These are phyloP conservation scores for Aspergillus sclerotiicarbonarius DNA, from an alignment of 495 filamentous ascomycete species.

Conservation along the genomic window DNA sequence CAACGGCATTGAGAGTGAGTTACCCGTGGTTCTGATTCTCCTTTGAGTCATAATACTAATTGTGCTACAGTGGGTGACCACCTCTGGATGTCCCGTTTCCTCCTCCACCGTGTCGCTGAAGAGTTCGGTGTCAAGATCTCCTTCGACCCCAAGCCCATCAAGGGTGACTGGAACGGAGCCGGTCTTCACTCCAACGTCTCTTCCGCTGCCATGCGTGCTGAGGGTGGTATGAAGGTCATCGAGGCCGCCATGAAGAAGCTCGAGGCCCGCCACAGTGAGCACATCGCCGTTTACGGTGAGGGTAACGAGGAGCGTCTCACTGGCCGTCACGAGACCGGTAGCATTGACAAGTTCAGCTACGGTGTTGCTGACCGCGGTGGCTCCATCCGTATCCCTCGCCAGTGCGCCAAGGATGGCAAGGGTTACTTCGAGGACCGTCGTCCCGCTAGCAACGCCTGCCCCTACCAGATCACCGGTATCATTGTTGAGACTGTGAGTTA, in stretches of 20 bases:
- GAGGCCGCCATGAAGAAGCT: conserved; percentile 87
- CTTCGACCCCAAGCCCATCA: conserved; percentile 96
- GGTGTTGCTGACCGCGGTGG: conserved; percentile 96
- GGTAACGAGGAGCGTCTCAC: conserved; percentile 92
- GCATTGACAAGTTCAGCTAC: conserved; percentile 91
- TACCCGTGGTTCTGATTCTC: conserved; percentile 7
- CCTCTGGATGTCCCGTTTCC: conserved; percentile 95
- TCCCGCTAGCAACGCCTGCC: conserved; percentile 92
- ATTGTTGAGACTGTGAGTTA: conserved; percentile 70
- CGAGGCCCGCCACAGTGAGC: conserved; percentile 83
- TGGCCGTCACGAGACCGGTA: conserved; percentile 90
- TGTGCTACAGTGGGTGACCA: conserved; percentile 80
- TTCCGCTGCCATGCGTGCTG: conserved; percentile 77
- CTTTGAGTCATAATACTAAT: conserved; percentile 4
- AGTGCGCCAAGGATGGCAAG: conserved; percentile 86
- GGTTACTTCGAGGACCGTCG: conserved; percentile 98
- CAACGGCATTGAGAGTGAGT: conserved; percentile 76
- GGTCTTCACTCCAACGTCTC: conserved; percentile 98
- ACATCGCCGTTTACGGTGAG: conserved; percentile 96
- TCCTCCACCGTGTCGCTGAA: conserved; percentile 94
- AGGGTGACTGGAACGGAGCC: conserved; percentile 99
- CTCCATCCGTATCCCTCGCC: conserved; percentile 88
- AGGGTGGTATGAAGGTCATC: conserved; percentile 93
- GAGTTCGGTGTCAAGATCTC: conserved; percentile 97
- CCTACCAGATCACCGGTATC: conserved; percentile 94